Percentiles rank a stretch among this genome's conserved stretches.
These are phyloP conservation scores for Dovyalis caffra DNA, from an alignment of 345 rosid species.

Conservation along the genomic window DNA sequence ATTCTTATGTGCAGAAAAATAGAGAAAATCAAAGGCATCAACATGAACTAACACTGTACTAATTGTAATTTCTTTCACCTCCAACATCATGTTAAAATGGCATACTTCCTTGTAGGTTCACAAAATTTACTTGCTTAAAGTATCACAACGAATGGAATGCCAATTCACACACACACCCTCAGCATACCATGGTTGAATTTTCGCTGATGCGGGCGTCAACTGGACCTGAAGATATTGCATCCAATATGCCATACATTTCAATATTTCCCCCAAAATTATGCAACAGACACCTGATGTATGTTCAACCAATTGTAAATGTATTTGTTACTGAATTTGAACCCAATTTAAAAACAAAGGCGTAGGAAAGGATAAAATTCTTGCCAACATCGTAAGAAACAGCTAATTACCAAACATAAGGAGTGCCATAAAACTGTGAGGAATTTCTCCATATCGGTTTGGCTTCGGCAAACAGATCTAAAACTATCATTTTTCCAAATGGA, in stretches of 20 bases:
- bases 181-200: constrained; percentile 86
- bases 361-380: not conserved
- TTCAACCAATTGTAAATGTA: constrained; percentile 4
- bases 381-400: not conserved
- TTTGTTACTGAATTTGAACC: not conserved
- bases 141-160: not conserved
- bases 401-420: constrained; percentile 85
- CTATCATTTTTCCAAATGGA: constrained; percentile 89
- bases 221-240: constrained; percentile 80
- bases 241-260: constrained; percentile 85
- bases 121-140: constrained; percentile 2
- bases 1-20: not conserved
- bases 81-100: not conserved
- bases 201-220: constrained; percentile 69
- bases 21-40: not conserved
- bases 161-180: not conserved
- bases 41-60: not conserved
- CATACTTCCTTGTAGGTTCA: not conserved
- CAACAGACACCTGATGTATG: constrained; percentile 74
- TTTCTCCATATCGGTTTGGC: constrained; percentile 81
- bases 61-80: not conserved
- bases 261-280: constrained; percentile 96
- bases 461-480: constrained; percentile 92
- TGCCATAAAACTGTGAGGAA: constrained; percentile 85
- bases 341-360: not conserved